Conservation (phyloP, 805 yeast species). For the Sungouiozyma intestinalis region DNA sequence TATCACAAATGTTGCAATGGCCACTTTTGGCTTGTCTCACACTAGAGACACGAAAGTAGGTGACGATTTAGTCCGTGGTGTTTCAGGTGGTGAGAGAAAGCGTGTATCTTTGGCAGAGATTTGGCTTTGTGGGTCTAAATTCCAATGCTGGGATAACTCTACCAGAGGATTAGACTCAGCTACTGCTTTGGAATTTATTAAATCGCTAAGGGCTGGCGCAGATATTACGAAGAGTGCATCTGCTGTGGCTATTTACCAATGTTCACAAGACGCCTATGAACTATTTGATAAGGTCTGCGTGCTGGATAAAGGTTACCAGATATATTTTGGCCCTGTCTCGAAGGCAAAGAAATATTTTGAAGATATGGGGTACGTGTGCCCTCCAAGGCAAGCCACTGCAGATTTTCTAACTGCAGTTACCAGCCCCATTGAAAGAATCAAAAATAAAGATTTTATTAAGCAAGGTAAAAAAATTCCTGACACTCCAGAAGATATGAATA, state of each 20-base stretch:
- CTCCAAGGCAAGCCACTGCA: conserved; percentile 57
- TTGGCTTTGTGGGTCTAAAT: conserved; percentile 49
- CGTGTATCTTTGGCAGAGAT: conserved; percentile 80
- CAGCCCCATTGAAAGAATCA: conserved; percentile 51
- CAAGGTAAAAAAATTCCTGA: conserved; percentile 46
- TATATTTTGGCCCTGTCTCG: conserved; percentile 51
- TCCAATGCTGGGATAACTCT: conserved; percentile 72
- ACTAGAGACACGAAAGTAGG: conserved; percentile 53
- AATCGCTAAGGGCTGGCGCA: conserved; percentile 57
- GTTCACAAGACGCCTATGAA: conserved; percentile 55
- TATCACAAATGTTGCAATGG: conserved; percentile 43
- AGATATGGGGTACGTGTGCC: conserved; percentile 55
- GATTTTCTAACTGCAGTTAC: conserved; percentile 63
- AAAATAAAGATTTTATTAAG: conserved; percentile 25
- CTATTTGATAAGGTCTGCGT: conserved; percentile 54
- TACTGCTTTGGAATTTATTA: conserved; percentile 66
- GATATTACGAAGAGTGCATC: conserved; percentile 43
- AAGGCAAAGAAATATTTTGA: conserved; percentile 49
- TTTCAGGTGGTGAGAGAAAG: conserved; percentile 80
- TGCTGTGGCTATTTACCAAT: conserved; percentile 60
- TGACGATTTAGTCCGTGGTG: conserved; percentile 55
- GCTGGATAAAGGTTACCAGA: conserved; percentile 49
- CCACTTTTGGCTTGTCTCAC: conserved; percentile 50
- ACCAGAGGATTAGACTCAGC: conserved; percentile 82
- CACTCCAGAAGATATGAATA: conserved; percentile 52